phyloP scores from a whole-genome alignment of 495 filamentous ascomycete species.

The Chaetomium cochliodes region DNA sequence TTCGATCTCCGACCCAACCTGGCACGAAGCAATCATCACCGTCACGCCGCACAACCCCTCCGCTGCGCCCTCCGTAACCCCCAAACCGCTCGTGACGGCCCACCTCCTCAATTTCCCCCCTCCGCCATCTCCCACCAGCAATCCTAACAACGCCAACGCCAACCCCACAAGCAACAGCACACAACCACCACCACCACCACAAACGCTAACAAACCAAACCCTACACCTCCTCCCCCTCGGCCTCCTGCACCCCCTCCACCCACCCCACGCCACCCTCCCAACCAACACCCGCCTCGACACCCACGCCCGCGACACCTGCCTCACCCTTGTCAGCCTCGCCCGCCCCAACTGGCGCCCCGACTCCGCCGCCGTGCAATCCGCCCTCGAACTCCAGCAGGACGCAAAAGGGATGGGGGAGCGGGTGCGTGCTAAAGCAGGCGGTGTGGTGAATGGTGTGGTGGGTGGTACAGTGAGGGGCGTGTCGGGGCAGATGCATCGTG shows the following conservation, averaged over 20 bases:
- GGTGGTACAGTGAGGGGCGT: conserved; percentile 42
- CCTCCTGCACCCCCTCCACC: conserved; percentile 40
- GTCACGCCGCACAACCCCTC: conserved; percentile 42
- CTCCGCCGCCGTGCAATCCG: conserved; percentile 4
- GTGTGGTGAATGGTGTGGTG: conserved; percentile 30
- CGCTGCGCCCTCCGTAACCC: conserved; percentile 39
- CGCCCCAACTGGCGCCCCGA: conserved; percentile 56
- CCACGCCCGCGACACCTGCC: conserved; percentile 50
- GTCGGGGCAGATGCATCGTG: conserved; percentile 55
- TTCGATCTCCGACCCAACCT: conserved; percentile 26
- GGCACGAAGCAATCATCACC: conserved; percentile 57
- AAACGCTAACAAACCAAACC: conserved; percentile 38
- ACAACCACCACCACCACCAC: not conserved
- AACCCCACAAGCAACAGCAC: conserved; percentile 7
- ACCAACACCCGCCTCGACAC: conserved; percentile 32
- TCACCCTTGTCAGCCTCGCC: conserved; percentile 51
- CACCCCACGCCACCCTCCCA: conserved; percentile 37
- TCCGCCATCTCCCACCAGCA: conserved; percentile 20
- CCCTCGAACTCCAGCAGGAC: not conserved
- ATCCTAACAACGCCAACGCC: conserved; percentile 16
- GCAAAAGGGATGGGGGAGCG: not conserved
- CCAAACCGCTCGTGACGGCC: conserved; percentile 41
- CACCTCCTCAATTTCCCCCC: conserved; percentile 40
- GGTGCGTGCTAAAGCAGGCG: conserved; percentile 28
- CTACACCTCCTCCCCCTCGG: conserved; percentile 58